Base-by-base conservation (phyloP, 495 filamentous ascomycete species). In the Podospora tetraspora region DNA sequence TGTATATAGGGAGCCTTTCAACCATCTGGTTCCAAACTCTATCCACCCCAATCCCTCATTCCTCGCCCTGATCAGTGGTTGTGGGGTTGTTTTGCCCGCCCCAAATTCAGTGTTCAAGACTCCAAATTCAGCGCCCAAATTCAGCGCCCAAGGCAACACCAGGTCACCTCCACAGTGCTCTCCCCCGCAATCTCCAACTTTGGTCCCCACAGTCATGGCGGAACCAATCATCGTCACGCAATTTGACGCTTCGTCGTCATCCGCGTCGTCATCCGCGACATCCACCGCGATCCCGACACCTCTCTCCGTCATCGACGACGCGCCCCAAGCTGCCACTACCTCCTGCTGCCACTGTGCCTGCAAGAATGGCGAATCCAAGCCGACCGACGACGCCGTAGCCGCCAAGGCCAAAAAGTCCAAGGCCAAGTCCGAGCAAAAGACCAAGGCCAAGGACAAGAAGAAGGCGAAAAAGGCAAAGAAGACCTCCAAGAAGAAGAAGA, bases 391-490 rank as follows among this genome's bases (percentile, higher is more conserved):
- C 10, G 32, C 19, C 43, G 27, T 25, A 22, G 32, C 57, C 6
- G 24, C 30, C 32, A 64, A 52, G 21, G 10, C 32, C 21, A 64
- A 43, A 25, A 56, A 64, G 34, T 29, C 62, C 24, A 64, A 64
- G 34, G n/a, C 61, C 27, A 63, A 67, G 52, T 11, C 68, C n/a
- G 64, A 63, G 25, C 6, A 43, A 34, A 61, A 66, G 59, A 13
- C 57, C 19, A 59, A 66, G 64, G 34, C 62, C 23, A 63, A 70
- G 37, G 23, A 24, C n/a, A 57, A 59, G 61, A 34, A 59, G 57
- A 52, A 62, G 24, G 57, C 69, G 66, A 59, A 68, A 24, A 62
- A 61, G 24, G 25, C 67, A 22, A 27, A 63, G 24, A 63, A 72
- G n/a, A 19, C 7, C 19, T 52, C 19, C 21, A 61, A 69, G 66